Conservation (phyloP, 176 grass and related monocot species). For the Carex cristatella region DNA sequence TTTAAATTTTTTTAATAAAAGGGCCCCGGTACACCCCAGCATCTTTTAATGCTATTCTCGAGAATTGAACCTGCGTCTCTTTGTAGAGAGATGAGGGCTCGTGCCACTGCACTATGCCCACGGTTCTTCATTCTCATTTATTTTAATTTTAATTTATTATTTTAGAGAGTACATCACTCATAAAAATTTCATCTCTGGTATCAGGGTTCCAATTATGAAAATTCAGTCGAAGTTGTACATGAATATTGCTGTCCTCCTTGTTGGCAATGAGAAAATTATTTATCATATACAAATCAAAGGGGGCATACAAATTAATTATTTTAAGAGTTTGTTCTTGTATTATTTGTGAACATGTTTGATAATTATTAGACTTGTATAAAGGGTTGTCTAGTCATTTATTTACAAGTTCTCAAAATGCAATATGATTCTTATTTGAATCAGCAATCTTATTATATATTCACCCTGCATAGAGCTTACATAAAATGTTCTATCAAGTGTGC, state of each 20-base stretch:
- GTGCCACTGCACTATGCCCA: no score
- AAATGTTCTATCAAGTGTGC: neutral
- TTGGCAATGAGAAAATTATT: slow-evolving; percentile 12
- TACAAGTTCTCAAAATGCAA: neutral
- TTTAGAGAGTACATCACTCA: neutral
- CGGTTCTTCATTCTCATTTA: neutral
- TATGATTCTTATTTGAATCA: neutral
- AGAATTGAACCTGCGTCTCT: no score
- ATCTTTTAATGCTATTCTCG: no score
- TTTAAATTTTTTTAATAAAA: neutral
- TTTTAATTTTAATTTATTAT: neutral
- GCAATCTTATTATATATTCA: neutral
- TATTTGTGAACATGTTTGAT: neutral
- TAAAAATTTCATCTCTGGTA: neutral
- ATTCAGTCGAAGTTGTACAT: neutral
- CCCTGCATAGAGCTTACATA: neutral
- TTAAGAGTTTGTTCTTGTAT: neutral
- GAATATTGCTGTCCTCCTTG: neutral
- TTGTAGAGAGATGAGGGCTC: no score
- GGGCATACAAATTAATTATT: neutral
- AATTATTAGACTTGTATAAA: neutral
- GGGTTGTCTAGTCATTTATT: neutral
- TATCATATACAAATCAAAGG: slow-evolving; percentile 28
- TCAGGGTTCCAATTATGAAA: neutral
- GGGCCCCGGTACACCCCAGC: no score